These are phyloP conservation scores for Alternaria sp. DNA, from an alignment of 2,329 filamentous ascomycete species.

Conservation along the genomic window DNA sequence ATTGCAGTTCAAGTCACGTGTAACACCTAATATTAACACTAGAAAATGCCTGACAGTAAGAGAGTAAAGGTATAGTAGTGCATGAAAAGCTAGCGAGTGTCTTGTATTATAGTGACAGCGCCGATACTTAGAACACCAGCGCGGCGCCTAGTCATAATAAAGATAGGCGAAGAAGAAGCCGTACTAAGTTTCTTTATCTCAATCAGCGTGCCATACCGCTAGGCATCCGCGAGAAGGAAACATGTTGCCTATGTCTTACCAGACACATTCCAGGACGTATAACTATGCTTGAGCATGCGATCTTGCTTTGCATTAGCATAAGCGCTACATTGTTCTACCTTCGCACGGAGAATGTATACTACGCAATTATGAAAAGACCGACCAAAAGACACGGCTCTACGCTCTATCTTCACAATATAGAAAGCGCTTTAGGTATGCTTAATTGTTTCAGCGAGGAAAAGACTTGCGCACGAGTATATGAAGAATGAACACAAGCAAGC, in stretches of 20 bases:
- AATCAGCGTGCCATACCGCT: neutral
- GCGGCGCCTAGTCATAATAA: rapidly evolving
- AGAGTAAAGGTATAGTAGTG: neutral
- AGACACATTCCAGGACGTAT: neutral
- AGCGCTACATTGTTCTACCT: neutral
- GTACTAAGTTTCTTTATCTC: neutral
- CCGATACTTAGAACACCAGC: neutral
- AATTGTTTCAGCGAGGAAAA: neutral
- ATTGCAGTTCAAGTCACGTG: neutral
- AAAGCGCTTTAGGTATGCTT: neutral
- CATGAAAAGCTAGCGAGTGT: neutral
- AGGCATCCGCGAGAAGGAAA: neutral
- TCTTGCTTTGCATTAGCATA: neutral
- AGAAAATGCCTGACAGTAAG: neutral
- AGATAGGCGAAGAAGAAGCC: neutral
- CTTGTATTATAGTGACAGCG: neutral
- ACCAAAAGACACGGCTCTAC: neutral
- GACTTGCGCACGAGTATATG: neutral
- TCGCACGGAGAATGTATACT: neutral
- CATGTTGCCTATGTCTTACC: neutral
- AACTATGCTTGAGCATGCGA: neutral
- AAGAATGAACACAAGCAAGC: neutral
- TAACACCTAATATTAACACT: neutral
- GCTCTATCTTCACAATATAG: neutral
- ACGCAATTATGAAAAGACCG: neutral